Evolutionary conservation across 345 rosid species (phyloP).

Genomic region (Corymbia maculata): DNA sequence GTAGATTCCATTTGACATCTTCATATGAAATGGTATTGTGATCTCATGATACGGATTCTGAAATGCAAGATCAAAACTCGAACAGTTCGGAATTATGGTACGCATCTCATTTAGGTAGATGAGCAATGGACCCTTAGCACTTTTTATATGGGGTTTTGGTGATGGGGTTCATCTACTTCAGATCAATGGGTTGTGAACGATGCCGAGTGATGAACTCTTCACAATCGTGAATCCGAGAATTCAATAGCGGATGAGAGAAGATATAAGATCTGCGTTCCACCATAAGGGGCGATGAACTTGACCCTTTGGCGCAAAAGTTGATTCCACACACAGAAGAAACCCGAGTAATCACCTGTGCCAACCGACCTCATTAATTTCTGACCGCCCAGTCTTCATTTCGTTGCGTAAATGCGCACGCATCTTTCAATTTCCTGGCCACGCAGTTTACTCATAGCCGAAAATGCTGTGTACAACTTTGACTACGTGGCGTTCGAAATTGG

Average conservation of each 20-base stretch:
- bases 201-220: background rate
- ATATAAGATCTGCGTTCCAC: background rate
- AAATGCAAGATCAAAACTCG: background rate
- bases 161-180: background rate
- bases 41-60: accelerated
- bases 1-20: accelerated
- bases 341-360: background rate
- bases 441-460: background rate
- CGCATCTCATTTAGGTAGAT: background rate
- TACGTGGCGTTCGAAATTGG: background rate
- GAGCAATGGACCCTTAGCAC: background rate
- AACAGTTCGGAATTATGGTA: background rate
- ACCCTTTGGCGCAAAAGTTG: background rate
- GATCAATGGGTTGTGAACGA: background rate
- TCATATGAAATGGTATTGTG: background rate
- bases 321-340: background rate
- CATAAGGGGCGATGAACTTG: background rate
- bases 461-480: background rate
- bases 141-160: background rate
- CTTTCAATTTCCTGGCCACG: background rate
- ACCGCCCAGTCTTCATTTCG: background rate
- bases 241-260: background rate
- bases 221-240: background rate
- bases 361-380: background rate
- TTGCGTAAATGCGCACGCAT: background rate